Evolutionary conservation across 371 early-diverging fungal genomes (phyloP), one percentile per base, ranked within the genome.

Genomic region (Zychaea mexicana): DNA sequence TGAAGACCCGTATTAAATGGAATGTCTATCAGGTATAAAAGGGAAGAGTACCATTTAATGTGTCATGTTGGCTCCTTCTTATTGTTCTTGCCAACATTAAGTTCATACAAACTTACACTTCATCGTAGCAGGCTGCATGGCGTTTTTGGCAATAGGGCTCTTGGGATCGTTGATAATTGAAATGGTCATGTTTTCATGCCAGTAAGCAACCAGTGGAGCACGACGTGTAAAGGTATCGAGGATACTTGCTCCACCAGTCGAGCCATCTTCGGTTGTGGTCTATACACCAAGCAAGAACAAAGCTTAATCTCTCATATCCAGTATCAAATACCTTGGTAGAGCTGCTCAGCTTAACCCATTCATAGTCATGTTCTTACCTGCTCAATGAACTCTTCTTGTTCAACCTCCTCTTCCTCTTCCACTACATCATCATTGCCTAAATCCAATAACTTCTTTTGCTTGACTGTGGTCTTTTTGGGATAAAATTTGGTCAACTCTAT

Each of bases 101-200:
- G 5, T 33, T 33, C 33, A 33, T 33, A 8, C 12, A 33, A 8
- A 33, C 74, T 66, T 77, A 88, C 85, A 77, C 57, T 82, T 71
- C 38, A 78, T 60, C 22, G 86, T 65, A 57, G 78, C 74, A 36
- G 86, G 87, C 28, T 85, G 87, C 39, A 89, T 57, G 8, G 69
- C 69, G 60, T 24, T 71, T 60, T 64, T 87, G 69, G 55, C 88
- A 82, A 70, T 86, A 27, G 32, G 71, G 7, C 45, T 63, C 21
- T 65, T 75, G 54, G 69, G 61, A n/a, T 87, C 85, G 15, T 74
- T 79, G 26, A 95, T 76, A 2, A 93, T 56, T 53, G 78, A 76
- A 33, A 95, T 65, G 4, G 96, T 95, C 59, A 96, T 67, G 65
- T 97, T 96, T 22, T 85, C 82, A 74, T 90, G 88, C 95, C 95